These are phyloP conservation scores for Colletotrichum sidae DNA, from an alignment of 2,329 filamentous ascomycete species.

Conservation along the genomic window DNA sequence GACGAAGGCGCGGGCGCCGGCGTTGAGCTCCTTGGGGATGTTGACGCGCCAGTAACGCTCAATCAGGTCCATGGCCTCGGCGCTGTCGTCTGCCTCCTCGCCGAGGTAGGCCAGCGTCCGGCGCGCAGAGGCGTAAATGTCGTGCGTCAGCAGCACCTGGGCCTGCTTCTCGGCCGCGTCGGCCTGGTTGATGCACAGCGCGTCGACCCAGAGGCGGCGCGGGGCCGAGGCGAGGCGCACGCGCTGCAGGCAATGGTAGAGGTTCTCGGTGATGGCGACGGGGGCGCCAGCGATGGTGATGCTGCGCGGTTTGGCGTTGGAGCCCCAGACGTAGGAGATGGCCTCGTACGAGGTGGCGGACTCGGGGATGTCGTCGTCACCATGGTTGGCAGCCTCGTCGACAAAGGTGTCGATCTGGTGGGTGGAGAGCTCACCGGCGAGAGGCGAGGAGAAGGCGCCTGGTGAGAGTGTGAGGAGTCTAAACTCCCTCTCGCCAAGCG, in stretches of 20 bases:
- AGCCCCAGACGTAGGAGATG: slow-evolving; percentile 37
- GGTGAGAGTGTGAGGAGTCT: slow-evolving; percentile 24
- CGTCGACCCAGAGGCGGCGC: slow-evolving; percentile 39
- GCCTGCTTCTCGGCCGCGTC: slow-evolving; percentile 32
- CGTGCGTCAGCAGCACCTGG: slow-evolving; percentile 36
- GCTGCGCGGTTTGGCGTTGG: slow-evolving; percentile 25
- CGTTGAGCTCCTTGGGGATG: slow-evolving; percentile 28
- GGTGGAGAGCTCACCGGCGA: slow-evolving; percentile 20
- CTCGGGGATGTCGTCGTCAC: slow-evolving; percentile 19
- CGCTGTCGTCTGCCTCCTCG: slow-evolving; percentile 30
- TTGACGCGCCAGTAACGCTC: slow-evolving; percentile 32
- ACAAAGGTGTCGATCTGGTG: slow-evolving; percentile 27
- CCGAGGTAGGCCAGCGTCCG: slow-evolving; percentile 46
- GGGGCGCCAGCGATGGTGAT: slow-evolving; percentile 13
- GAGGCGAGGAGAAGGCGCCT: slow-evolving; percentile 20
- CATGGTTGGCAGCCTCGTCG: slow-evolving; percentile 27
- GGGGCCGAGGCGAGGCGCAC: slow-evolving; percentile 24
- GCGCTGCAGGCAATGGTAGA: slow-evolving; percentile 30
- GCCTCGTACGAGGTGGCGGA: slow-evolving; percentile 33
- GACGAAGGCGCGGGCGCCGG: slow-evolving; percentile 28
- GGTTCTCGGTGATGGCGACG: slow-evolving; percentile 31
- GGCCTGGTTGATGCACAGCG: slow-evolving; percentile 40
- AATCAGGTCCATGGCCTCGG: slow-evolving; percentile 29
- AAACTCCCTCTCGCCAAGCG: slow-evolving; percentile 34
- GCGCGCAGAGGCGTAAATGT: slow-evolving; percentile 41